Conservation (phyloP, 202 grass and related monocot species). For the Cymbopogon flexuosus region DNA sequence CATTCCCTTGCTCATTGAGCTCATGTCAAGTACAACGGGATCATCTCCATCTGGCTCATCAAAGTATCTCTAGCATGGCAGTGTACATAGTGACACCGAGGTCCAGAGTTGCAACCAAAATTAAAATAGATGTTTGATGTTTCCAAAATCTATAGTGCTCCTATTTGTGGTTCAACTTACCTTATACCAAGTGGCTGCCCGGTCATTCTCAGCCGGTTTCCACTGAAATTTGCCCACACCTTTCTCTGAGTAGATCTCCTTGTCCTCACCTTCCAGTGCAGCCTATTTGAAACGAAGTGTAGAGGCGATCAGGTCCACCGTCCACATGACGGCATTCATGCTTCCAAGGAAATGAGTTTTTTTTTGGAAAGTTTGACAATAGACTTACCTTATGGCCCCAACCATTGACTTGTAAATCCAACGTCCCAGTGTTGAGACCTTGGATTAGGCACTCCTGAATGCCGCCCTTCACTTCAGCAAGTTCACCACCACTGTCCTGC, state of each 20-base stretch:
- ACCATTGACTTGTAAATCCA: slow-evolving; percentile 61
- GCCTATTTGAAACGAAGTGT: slow-evolving; percentile 39
- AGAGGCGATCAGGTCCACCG: not conserved
- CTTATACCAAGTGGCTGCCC: slow-evolving; percentile 67
- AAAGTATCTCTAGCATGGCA: slow-evolving; percentile 70
- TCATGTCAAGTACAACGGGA: slow-evolving; percentile 75
- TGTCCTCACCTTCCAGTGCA: slow-evolving; percentile 58
- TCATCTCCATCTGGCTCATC: slow-evolving; percentile 60
- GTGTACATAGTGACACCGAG: slow-evolving; percentile 18
- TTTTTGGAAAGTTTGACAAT: slow-evolving; percentile 1
- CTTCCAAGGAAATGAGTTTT: not conserved
- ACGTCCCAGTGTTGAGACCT: slow-evolving; percentile 85
- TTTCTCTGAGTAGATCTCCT: slow-evolving; percentile 63
- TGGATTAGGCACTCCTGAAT: slow-evolving; percentile 57
- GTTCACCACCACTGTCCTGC: slow-evolving; percentile 79
- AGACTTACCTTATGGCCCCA: slow-evolving; percentile 82
- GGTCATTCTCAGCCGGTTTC: slow-evolving; percentile 25
- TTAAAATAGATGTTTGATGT: slow-evolving; percentile 18
- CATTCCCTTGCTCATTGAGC: slow-evolving; percentile 77
- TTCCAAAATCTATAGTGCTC: not conserved
- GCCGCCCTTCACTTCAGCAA: slow-evolving; percentile 57
- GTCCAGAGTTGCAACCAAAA: slow-evolving; percentile 26
- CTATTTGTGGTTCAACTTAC: slow-evolving; percentile 35
- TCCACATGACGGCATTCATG: not conserved
- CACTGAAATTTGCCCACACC: slow-evolving; percentile 47